phyloP scores from a whole-genome alignment of 140 eudicot genomes.

The Cichorium intybus region DNA sequence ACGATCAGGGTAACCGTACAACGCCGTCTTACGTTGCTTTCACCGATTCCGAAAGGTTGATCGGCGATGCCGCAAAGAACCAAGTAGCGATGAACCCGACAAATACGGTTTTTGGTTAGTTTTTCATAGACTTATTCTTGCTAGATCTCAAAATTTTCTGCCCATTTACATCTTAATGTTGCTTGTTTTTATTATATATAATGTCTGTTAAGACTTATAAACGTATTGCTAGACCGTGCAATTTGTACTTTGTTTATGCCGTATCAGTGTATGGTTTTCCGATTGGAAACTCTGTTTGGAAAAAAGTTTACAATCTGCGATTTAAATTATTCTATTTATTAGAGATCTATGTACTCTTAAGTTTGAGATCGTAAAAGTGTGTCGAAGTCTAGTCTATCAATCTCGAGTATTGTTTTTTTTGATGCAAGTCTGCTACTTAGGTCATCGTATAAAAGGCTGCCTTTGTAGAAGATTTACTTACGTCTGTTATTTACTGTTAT shows the following conservation, averaged over 20 bases:
- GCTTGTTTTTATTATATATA: not conserved
- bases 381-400: too few relatives aligned
- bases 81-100: constrained; percentile 38
- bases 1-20: constrained; percentile 39
- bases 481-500: too few relatives aligned
- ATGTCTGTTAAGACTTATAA: not conserved
- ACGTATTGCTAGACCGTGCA: not conserved
- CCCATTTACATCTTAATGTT: not conserved
- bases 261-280: not conserved
- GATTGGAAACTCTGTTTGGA: not conserved
- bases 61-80: constrained; percentile 40
- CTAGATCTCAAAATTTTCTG: not conserved
- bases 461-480: too few relatives aligned
- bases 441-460: too few relatives aligned
- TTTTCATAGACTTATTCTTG: not conserved
- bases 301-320: not conserved
- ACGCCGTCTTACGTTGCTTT: constrained; percentile 42
- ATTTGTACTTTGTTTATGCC: not conserved
- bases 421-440: too few relatives aligned
- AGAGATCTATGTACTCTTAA: too few relatives aligned
- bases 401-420: too few relatives aligned
- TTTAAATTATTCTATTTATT: too few relatives aligned
- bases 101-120: constrained; percentile 36
- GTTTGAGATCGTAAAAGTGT: too few relatives aligned
- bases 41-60: constrained; percentile 30